phyloP scores from a whole-genome alignment of 2,329 filamentous ascomycete genomes.

The Ceratocystis variospora region DNA sequence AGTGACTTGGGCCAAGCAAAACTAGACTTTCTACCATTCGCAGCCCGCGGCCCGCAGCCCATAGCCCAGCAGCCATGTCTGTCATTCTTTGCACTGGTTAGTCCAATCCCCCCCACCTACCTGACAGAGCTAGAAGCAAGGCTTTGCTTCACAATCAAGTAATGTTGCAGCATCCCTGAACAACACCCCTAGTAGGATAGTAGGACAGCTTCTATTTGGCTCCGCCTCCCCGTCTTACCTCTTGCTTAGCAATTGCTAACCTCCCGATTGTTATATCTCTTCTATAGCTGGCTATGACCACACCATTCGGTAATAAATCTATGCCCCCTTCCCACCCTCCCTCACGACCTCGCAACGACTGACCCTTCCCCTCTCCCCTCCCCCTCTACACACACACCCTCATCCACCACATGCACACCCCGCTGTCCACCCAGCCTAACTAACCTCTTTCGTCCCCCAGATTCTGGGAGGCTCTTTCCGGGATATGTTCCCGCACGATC shows the following conservation, averaged over 20 bases:
- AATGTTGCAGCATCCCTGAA: too few species aligned
- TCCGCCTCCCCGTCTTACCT: neutral
- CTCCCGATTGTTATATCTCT: neutral
- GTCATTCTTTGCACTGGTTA: conserved; percentile 50
- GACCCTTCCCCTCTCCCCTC: neutral
- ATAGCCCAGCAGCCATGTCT: conserved; percentile 33
- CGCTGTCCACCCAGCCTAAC: neutral
- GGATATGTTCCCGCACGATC: conserved; percentile 95
- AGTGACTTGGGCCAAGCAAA: neutral
- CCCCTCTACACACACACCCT: neutral
- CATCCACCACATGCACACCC: neutral
- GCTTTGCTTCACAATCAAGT: neutral
- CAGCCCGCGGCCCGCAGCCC: neutral
- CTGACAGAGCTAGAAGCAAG: neutral
- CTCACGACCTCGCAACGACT: neutral
- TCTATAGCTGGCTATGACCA: conserved; percentile 46
- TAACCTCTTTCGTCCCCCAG: conserved; percentile 31
- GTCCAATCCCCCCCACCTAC: conserved; percentile 19
- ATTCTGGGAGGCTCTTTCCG: conserved; percentile 96
- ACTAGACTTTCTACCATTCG: neutral
- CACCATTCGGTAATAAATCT: conserved; percentile 39
- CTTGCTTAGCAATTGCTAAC: neutral
- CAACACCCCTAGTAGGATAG: too few species aligned
- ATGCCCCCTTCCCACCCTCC: neutral
- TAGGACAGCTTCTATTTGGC: neutral